Percentiles rank a stretch among this genome's conserved stretches.
These are phyloP conservation scores for Erysimum pusillum DNA, from an alignment of 441 rosid genomes.

Conservation along the genomic window DNA sequence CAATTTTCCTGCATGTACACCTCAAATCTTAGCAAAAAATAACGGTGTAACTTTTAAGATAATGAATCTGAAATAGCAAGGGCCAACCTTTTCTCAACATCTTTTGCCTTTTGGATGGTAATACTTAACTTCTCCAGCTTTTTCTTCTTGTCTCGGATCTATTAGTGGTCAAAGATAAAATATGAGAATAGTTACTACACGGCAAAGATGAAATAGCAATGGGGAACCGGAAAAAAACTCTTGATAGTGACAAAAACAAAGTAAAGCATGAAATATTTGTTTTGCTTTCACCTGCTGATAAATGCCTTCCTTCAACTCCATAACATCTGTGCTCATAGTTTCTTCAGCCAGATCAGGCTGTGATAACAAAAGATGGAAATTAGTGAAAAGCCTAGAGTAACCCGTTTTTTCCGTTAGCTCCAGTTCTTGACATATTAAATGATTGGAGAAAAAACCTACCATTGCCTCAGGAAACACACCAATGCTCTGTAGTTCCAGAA, in stretches of 20 bases:
- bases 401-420: constrained; percentile 1
- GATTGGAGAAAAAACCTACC: constrained; percentile 57
- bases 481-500: constrained; percentile 87
- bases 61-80: constrained; percentile 40
- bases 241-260: neutral
- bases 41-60: constrained; percentile 6
- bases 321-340: constrained; percentile 65
- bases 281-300: constrained; percentile 66
- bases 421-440: constrained; percentile 1
- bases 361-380: constrained; percentile 29
- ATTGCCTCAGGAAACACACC: constrained; percentile 82
- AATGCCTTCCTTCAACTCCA: constrained; percentile 74
- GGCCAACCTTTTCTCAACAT: constrained; percentile 69
- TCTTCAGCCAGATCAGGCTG: constrained; percentile 98
- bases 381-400: constrained; percentile 27
- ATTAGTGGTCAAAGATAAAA: constrained; percentile 42
- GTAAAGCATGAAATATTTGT: neutral
- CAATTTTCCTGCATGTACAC: constrained; percentile 70
- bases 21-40: constrained; percentile 36
- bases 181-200: constrained; percentile 23
- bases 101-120: constrained; percentile 61
- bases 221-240: neutral
- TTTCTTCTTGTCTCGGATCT: constrained; percentile 71
- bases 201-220: constrained; percentile 12
- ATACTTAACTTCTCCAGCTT: constrained; percentile 68